Evolutionary conservation across 2,329 filamentous ascomycete species (phyloP).

Genomic region (Macrophomina phaseolina): DNA sequence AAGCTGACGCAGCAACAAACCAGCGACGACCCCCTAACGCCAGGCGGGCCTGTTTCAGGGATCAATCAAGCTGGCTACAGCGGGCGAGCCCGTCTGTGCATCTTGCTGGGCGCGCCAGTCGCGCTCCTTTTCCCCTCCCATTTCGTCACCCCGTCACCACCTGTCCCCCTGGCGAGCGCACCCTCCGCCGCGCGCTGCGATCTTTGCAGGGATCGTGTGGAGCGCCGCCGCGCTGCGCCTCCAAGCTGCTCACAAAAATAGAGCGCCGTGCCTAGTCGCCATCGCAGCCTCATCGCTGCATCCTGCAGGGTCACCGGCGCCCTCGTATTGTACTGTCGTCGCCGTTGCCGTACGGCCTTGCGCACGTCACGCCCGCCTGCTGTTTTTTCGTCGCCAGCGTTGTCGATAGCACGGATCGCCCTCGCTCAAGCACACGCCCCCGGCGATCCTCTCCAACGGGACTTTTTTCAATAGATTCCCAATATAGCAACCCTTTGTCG

Average conservation of each 20-base stretch:
- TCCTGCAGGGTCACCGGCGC: conserved; percentile 17
- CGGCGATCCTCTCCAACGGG: conserved; percentile 23
- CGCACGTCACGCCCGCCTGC: background rate
- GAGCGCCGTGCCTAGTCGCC: conserved; percentile 16
- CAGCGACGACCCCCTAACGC: conserved; percentile 20
- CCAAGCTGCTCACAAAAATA: conserved; percentile 21
- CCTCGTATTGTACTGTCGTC: conserved; percentile 8
- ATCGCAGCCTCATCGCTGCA: conserved; percentile 23
- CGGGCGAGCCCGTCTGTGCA: conserved; percentile 23
- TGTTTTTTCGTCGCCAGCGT: conserved; percentile 4
- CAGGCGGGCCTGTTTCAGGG: conserved; percentile 22
- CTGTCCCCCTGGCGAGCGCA: conserved; percentile 17
- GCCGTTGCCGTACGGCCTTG: background rate
- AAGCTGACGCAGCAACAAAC: conserved; percentile 20
- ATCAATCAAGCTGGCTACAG: conserved; percentile 22
- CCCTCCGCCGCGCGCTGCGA: conserved; percentile 21
- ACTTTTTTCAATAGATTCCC: conserved; percentile 21
- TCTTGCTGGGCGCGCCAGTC: conserved; percentile 18
- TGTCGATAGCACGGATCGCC: conserved; percentile 22
- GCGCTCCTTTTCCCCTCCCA: conserved; percentile 25
- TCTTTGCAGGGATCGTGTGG: conserved; percentile 25
- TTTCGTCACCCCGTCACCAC: conserved; percentile 21
- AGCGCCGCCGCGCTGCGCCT: conserved; percentile 24
- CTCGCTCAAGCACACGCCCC: conserved; percentile 1
- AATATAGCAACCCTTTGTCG: conserved; percentile 19